Conservation (phyloP, 2,329 filamentous ascomycete species). For the Paecilomyces formosus region DNA sequence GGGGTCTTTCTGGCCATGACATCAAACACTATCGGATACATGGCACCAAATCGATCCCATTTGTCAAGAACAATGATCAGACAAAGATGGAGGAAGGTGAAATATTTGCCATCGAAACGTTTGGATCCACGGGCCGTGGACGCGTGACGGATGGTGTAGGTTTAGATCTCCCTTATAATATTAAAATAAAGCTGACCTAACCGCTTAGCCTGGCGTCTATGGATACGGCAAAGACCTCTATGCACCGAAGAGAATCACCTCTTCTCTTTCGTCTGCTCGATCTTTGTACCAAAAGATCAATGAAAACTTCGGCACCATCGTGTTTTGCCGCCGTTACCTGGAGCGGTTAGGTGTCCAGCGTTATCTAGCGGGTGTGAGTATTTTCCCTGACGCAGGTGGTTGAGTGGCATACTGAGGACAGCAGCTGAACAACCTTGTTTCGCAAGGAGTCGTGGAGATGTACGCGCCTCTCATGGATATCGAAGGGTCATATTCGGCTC, state of each 20-base stretch:
- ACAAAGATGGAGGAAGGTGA: constrained; percentile 54
- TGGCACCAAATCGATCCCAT: constrained; percentile 49
- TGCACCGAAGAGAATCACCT: constrained; percentile 22
- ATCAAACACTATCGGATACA: constrained; percentile 50
- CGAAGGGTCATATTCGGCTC: constrained; percentile 55
- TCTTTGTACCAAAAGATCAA: constrained; percentile 52
- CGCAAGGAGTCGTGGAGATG: constrained; percentile 50
- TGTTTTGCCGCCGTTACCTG: constrained; percentile 56
- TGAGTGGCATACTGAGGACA: constrained; percentile 6
- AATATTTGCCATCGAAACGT: constrained; percentile 53
- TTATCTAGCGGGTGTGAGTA: constrained; percentile 50
- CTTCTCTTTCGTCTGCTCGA: constrained; percentile 48
- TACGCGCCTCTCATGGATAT: constrained; percentile 52
- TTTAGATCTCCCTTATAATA: background rate
- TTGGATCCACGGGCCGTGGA: constrained; percentile 49
- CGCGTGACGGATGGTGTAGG: constrained; percentile 41
- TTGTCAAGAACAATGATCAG: constrained; percentile 43
- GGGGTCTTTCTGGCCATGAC: constrained; percentile 49
- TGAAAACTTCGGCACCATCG: constrained; percentile 55
- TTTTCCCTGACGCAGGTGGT: background rate
- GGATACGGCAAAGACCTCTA: constrained; percentile 42
- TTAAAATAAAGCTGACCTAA: constrained; percentile 7
- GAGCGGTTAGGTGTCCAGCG: constrained; percentile 55
- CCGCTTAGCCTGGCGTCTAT: constrained; percentile 41
- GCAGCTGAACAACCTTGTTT: constrained; percentile 51